These are phyloP conservation scores for Eurotiales sp. DNA, from an alignment of 2,329 filamentous ascomycete genomes.

Conservation along the genomic window DNA sequence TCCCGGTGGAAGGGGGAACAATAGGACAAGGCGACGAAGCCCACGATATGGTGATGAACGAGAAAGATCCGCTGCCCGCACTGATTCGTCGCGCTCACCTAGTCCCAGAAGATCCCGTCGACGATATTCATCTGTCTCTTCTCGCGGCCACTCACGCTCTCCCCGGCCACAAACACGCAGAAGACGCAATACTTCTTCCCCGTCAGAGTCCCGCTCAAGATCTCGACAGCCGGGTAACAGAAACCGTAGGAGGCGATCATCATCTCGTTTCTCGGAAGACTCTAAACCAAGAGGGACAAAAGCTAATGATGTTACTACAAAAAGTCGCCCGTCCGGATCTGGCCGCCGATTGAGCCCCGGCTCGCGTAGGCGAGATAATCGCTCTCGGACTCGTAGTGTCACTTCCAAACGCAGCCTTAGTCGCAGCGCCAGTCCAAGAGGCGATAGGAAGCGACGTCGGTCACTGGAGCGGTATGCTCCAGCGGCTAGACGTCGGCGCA, in stretches of 20 bases:
- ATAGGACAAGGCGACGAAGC: constrained; percentile 33
- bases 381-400: constrained; percentile 37
- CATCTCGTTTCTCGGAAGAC: constrained; percentile 40
- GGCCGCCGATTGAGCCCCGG: constrained; percentile 39
- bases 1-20: constrained; percentile 32
- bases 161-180: constrained; percentile 32
- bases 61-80: constrained; percentile 47
- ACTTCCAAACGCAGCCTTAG: constrained; percentile 33
- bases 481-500: constrained; percentile 37
- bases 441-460: constrained; percentile 40
- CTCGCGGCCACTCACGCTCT: constrained; percentile 34
- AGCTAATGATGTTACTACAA: constrained; percentile 50
- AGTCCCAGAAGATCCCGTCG: constrained; percentile 48
- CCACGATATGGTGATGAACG: constrained; percentile 43
- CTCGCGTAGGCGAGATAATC: constrained; percentile 21
- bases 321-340: constrained; percentile 42
- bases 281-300: constrained; percentile 36
- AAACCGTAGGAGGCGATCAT: constrained; percentile 40
- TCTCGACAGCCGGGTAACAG: constrained; percentile 25
- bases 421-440: constrained; percentile 29
- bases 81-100: constrained; percentile 53
- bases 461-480: constrained; percentile 46
- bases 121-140: constrained; percentile 38
- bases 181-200: constrained; percentile 29
- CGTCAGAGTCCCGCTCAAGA: constrained; percentile 35